Evolutionary conservation across 805 yeast species (phyloP), one percentile per base, ranked within the genome.

Genomic region (Candida xiaguanensis): DNA sequence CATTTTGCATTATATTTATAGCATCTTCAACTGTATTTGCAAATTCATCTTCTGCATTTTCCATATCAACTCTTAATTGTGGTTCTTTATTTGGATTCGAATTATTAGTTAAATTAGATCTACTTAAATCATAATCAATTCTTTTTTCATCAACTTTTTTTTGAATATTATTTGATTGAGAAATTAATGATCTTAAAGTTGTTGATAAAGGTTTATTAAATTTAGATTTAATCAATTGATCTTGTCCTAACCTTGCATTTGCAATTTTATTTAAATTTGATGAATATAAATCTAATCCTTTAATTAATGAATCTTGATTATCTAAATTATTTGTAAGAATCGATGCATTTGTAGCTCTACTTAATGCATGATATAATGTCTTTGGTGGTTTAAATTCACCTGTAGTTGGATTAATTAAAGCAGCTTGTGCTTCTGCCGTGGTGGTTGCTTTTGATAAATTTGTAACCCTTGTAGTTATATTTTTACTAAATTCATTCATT

Each of bases 1-100:
- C 90, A 56, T 82, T 80, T 66, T 82, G 86, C 90, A 87, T 82
- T 43, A 83, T 78, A 28, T 80, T 68, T 39, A 86, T 87, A 28
- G 95, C 93, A 54, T 84, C 93, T 65, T 87, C 95, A 25, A 88
- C 88, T 17, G 90, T 83, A 50, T 85, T 86, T 34, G 93, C 95
- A 59, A 87, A 87, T 54, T 84, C 90, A 54, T 87, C 96, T 65
- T 87, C 96, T 37, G 87, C 80, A 45, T 81, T 77, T 62, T 87
- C 95, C 75, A 87, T 81, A 47, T 79, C 76, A 36, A 81, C 84
- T 52, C 90, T 73, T 44, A 83, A 74, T 36, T 80, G 80, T 13
- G 90, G 87, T 55, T 82, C 83, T 61, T 80, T 80, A 25, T 63
- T 50, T 4, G 74, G 69, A 44, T 67, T 66, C 7, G 67, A 47